Evolutionary conservation across 2,329 filamentous ascomycete genomes (phyloP).

Genomic region (Biscogniauxia marginata): DNA sequence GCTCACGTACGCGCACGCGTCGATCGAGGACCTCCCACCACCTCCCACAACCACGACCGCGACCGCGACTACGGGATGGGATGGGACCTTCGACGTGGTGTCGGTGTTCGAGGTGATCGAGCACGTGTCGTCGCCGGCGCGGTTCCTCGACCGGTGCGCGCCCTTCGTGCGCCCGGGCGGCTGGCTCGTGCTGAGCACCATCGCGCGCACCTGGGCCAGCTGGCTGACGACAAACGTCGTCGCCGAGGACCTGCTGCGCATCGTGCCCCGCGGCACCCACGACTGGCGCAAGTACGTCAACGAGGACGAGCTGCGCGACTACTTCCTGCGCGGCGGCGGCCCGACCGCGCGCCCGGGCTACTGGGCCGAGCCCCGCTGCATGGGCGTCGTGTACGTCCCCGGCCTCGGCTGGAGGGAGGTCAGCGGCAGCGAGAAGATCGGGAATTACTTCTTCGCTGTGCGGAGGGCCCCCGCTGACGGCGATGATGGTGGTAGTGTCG

Average conservation of each 20-base stretch:
- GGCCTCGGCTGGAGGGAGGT: conserved; percentile 88
- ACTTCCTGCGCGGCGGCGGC: too few relatives aligned
- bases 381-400: conserved; percentile 88
- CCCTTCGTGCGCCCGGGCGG: conserved; percentile 84
- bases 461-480: conserved; percentile 13
- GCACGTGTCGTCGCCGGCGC: conserved; percentile 74
- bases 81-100: conserved; percentile 70
- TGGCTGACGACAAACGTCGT: conserved; percentile 92
- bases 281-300: conserved; percentile 98
- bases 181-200: conserved; percentile 90
- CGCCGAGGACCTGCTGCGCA: conserved; percentile 81
- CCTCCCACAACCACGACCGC: conserved; percentile 29
- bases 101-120: conserved; percentile 94
- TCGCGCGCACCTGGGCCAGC: conserved; percentile 82
- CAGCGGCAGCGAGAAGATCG: conserved; percentile 74
- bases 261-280: conserved; percentile 91
- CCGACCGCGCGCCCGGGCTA: too few relatives aligned
- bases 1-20: conserved; percentile 71
- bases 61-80: not conserved
- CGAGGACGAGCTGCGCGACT: conserved; percentile 67
- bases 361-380: conserved; percentile 61
- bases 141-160: conserved; percentile 70
- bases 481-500: too few relatives aligned
- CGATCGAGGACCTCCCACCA: conserved; percentile 67
- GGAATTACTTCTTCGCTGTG: conserved; percentile 95